Conservation (phyloP, 176 grass and related monocot genomes). For the Oryza meridionalis region DNA sequence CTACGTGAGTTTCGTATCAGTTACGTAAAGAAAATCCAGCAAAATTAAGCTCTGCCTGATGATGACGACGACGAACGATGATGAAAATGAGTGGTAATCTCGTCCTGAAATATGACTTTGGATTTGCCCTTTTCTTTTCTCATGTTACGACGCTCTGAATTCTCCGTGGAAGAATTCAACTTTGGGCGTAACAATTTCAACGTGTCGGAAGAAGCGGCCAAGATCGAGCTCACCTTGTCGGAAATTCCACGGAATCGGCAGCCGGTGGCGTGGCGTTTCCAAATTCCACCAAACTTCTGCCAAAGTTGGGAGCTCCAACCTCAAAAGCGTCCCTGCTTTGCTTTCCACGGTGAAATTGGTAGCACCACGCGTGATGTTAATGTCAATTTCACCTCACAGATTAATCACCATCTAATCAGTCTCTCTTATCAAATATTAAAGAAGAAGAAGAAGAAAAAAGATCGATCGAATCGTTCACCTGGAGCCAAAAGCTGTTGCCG, state of each 20-base stretch:
- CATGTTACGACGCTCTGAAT: slow-evolving; percentile 21
- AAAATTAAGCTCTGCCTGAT: neutral
- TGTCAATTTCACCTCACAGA: neutral
- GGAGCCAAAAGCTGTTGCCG: neutral
- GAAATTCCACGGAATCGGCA: slow-evolving; percentile 39
- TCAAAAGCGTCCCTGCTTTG: neutral
- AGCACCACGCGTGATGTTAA: neutral
- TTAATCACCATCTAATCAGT: neutral
- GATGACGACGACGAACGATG: neutral
- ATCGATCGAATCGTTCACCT: neutral
- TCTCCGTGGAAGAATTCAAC: neutral
- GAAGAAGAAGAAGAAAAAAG: too few species aligned
- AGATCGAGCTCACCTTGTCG: slow-evolving; percentile 23
- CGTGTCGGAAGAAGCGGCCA: slow-evolving; percentile 28
- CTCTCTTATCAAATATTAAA: neutral
- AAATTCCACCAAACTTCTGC: neutral
- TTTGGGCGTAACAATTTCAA: slow-evolving; percentile 17
- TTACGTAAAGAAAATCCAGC: slow-evolving; percentile 1
- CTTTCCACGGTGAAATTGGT: neutral
- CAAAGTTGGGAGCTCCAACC: neutral
- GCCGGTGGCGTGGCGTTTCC: neutral
- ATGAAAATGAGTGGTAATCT: neutral
- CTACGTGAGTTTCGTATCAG: neutral
- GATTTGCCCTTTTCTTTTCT: neutral
- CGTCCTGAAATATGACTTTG: neutral